A percentile compares a stretch with the other conserved stretches of the same genome.
Evolutionary conservation across 768 basidiomycete species (phyloP).

Genomic region (Lactarius quietus): DNA sequence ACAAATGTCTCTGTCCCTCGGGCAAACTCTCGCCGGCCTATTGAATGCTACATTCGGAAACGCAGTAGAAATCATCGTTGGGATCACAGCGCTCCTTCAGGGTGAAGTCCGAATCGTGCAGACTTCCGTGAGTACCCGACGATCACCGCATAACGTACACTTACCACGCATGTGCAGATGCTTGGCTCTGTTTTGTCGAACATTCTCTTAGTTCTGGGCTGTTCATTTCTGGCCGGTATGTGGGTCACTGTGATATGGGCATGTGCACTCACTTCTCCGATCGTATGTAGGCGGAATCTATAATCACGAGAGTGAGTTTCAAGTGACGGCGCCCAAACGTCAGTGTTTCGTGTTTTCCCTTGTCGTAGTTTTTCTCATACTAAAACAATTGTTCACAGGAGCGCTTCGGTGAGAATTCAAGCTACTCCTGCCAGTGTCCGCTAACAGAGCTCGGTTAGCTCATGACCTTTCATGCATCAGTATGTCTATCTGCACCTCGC

Average conservation of each 20-base stretch:
- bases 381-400: slow-evolving; percentile 13
- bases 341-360: slow-evolving; percentile 31
- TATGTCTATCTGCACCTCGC: slow-evolving; percentile 35
- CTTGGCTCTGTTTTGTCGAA: slow-evolving; percentile 91
- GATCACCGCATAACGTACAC: background rate
- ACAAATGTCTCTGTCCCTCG: slow-evolving; percentile 71
- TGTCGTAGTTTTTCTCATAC: background rate
- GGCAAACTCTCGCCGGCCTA: slow-evolving; percentile 82
- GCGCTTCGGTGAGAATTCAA: slow-evolving; percentile 18
- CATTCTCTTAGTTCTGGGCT: slow-evolving; percentile 84
- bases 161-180: slow-evolving; percentile 46
- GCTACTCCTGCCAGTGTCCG: background rate
- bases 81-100: slow-evolving; percentile 69
- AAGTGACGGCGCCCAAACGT: slow-evolving; percentile 88
- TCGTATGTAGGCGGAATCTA: slow-evolving; percentile 57
- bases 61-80: slow-evolving; percentile 88
- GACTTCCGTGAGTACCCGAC: slow-evolving; percentile 59
- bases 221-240: slow-evolving; percentile 81
- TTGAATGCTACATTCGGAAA: slow-evolving; percentile 84
- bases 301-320: slow-evolving; percentile 67
- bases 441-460: slow-evolving; percentile 42
- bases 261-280: background rate
- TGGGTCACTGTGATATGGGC: slow-evolving; percentile 6
- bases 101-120: slow-evolving; percentile 87
- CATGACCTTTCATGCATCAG: slow-evolving; percentile 88